Evolutionary conservation across 75 land plant species (phyloP).

Genomic region (Chamaecyparis obtusa): DNA sequence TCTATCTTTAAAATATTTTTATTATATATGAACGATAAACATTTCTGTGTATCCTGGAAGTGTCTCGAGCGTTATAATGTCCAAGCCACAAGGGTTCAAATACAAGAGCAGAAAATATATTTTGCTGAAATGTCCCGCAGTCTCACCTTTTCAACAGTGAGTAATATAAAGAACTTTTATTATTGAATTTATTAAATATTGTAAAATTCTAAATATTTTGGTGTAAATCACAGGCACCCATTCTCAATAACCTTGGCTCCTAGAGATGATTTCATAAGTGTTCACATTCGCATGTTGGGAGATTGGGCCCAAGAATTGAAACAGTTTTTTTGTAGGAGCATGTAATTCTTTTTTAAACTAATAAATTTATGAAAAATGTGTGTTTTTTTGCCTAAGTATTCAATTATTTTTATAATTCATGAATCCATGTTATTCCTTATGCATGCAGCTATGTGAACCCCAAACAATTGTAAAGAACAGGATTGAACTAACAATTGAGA

Average conservation of each 20-base stretch:
- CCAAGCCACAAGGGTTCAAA: too few species aligned
- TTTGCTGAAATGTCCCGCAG: too few species aligned
- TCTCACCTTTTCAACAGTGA: slow-evolving; percentile 93
- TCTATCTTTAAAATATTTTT: neutral
- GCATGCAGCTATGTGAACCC: too few species aligned
- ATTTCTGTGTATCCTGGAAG: slow-evolving; percentile 82
- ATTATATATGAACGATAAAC: neutral
- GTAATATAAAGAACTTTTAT: neutral
- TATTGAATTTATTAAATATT: neutral
- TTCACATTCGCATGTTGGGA: slow-evolving; percentile 73
- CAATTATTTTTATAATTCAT: neutral
- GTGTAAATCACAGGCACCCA: slow-evolving; percentile 59
- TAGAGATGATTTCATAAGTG: slow-evolving; percentile 66
- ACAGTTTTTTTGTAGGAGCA: slow-evolving; percentile 53
- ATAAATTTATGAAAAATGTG: neutral
- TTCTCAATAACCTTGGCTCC: slow-evolving; percentile 88
- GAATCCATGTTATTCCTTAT: too few species aligned
- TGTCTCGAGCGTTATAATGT: slow-evolving; percentile 68
- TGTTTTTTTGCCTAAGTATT: neutral
- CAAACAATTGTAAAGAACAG: too few species aligned
- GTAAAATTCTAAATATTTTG: neutral
- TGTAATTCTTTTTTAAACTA: too few species aligned
- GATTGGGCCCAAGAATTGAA: slow-evolving; percentile 82
- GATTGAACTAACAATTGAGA: too few species aligned
- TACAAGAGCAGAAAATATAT: too few species aligned